Percentiles rank a stretch among this genome's conserved stretches.
These are phyloP conservation scores for Tilletia setariae DNA, from an alignment of 1,284 basidiomycete species.

Conservation along the genomic window DNA sequence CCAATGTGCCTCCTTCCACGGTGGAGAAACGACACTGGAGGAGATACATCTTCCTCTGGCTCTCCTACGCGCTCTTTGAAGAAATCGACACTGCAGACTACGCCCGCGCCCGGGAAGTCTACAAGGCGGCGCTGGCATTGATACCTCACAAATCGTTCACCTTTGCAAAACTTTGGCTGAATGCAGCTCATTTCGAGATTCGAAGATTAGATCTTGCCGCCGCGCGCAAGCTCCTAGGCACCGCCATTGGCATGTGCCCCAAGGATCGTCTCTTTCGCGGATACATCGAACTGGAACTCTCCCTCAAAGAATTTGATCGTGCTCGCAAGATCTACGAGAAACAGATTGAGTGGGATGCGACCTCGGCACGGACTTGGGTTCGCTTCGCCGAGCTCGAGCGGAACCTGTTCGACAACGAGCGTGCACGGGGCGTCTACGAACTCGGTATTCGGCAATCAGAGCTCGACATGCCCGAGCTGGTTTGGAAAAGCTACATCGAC, in stretches of 20 bases:
- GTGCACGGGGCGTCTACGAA: constrained; percentile 92
- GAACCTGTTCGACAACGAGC: constrained; percentile 82
- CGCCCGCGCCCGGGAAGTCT: constrained; percentile 79
- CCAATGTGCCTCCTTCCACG: constrained; percentile 80
- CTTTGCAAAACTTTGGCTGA: constrained; percentile 77
- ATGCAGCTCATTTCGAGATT: constrained; percentile 86
- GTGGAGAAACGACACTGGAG: constrained; percentile 73
- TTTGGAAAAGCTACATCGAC: constrained; percentile 83
- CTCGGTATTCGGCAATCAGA: constrained; percentile 76
- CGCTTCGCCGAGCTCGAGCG: constrained; percentile 93
- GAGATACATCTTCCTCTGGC: constrained; percentile 93
- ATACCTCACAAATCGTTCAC: constrained; percentile 96
- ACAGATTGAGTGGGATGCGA: constrained; percentile 62
- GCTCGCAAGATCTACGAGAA: constrained; percentile 90
- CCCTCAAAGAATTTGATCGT: constrained; percentile 76
- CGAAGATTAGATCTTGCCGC: constrained; percentile 75
- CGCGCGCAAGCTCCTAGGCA: constrained; percentile 84
- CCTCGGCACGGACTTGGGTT: constrained; percentile 68
- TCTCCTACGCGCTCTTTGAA: constrained; percentile 94
- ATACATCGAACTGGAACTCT: constrained; percentile 50
- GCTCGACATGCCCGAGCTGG: constrained; percentile 92
- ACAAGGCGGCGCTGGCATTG: constrained; percentile 80
- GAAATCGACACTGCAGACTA: constrained; percentile 92
- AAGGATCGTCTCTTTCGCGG: constrained; percentile 66
- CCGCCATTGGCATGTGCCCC: constrained; percentile 89